Conservation (phyloP, 2,329 filamentous ascomycete species). For the Alternaria infectoria region DNA sequence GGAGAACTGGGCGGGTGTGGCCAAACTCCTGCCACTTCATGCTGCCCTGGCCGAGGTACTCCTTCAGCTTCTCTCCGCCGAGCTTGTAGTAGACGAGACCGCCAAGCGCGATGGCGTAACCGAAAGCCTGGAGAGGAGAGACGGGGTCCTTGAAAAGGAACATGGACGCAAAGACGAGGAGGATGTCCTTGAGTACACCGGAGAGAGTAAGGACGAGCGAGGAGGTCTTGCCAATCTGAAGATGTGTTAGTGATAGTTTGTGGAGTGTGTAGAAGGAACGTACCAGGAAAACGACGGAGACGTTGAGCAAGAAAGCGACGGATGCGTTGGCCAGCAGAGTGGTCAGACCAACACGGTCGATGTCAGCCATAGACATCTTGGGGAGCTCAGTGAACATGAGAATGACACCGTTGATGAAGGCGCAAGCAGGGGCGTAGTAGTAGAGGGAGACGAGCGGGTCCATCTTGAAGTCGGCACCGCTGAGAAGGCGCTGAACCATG, state of each 20-base stretch:
- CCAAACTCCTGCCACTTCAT: slow-evolving; percentile 90
- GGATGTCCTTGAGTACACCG: slow-evolving; percentile 86
- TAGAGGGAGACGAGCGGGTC: slow-evolving; percentile 86
- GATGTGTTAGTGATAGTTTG: slow-evolving; percentile 17
- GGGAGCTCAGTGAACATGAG: slow-evolving; percentile 78
- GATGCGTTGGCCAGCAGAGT: slow-evolving; percentile 78
- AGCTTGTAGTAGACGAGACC: slow-evolving; percentile 89
- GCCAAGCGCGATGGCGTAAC: slow-evolving; percentile 78
- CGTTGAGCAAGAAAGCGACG: slow-evolving; percentile 81
- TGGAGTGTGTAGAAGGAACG: slow-evolving; percentile 42
- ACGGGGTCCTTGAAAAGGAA: slow-evolving; percentile 81
- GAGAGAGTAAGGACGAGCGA: slow-evolving; percentile 85
- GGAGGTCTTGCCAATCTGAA: slow-evolving; percentile 83
- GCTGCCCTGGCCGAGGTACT: slow-evolving; percentile 72
- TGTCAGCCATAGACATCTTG: slow-evolving; percentile 69
- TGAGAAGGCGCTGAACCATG: slow-evolving; percentile 83
- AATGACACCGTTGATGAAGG: slow-evolving; percentile 77
- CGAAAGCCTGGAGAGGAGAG: slow-evolving; percentile 78
- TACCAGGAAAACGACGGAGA: slow-evolving; percentile 86
- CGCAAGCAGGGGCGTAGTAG: slow-evolving; percentile 87
- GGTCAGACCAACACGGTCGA: slow-evolving; percentile 74
- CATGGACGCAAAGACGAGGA: slow-evolving; percentile 81
- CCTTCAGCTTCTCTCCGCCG: slow-evolving; percentile 81
- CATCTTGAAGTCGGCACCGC: slow-evolving; percentile 88
- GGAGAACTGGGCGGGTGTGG: slow-evolving; percentile 73